Evolutionary conservation across 179 eudicot genomes (phyloP).

Genomic region (Beta lomatogona): DNA sequence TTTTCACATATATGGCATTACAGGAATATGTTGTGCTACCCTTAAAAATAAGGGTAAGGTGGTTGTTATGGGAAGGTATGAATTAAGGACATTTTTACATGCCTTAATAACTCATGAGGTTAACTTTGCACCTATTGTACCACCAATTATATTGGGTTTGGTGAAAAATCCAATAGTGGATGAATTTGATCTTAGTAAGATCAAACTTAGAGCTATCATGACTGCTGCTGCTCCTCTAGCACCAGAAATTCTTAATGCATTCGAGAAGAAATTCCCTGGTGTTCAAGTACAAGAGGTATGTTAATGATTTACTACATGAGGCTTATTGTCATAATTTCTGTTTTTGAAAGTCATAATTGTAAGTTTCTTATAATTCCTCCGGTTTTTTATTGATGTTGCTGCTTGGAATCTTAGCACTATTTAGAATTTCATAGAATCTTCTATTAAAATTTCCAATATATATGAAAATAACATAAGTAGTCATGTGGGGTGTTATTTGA

Average conservation of each 20-base stretch:
- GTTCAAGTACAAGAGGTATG: conserved; percentile 86
- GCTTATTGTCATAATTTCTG: too few relatives aligned
- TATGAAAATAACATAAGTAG: too few relatives aligned
- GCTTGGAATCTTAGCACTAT: too few relatives aligned
- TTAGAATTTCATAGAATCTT: too few relatives aligned
- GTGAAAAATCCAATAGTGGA: conserved; percentile 72
- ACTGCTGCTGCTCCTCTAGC: conserved; percentile 98
- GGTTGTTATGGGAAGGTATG: conserved; percentile 81
- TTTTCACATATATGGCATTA: conserved; percentile 84
- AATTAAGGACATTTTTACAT: conserved; percentile 54
- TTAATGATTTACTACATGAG: background rate
- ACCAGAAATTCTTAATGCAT: conserved; percentile 73
- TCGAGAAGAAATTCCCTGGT: conserved; percentile 77
- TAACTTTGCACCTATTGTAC: conserved; percentile 88
- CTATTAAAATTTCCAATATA: too few relatives aligned
- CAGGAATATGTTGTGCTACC: conserved; percentile 86
- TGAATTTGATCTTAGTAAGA: conserved; percentile 67
- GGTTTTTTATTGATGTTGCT: too few relatives aligned
- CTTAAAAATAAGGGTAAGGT: conserved; percentile 89
- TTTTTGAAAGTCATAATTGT: too few relatives aligned
- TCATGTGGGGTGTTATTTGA: too few relatives aligned
- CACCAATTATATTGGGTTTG: conserved; percentile 73
- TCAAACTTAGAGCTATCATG: conserved; percentile 76
- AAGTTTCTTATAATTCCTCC: too few relatives aligned
- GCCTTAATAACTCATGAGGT: conserved; percentile 65